Evolutionary conservation across 1,284 basidiomycete genomes (phyloP).

Genomic region (Puccinia coronata): DNA sequence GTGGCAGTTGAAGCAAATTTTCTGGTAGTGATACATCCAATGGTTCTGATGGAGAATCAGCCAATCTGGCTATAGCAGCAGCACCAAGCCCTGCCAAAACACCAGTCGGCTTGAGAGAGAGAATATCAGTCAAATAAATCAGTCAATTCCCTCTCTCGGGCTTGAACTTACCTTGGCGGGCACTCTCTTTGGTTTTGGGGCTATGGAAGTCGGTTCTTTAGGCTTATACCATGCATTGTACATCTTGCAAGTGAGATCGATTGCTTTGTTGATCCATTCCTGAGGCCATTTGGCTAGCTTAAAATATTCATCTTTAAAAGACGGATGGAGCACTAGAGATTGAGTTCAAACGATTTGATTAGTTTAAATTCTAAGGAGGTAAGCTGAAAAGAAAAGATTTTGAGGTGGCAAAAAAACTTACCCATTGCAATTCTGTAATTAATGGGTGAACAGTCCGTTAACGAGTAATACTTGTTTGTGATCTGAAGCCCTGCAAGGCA

Average conservation of each 20-base stretch:
- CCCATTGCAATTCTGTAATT: slow-evolving; percentile 9
- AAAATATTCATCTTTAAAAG: slow-evolving; percentile 15
- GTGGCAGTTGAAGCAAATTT: too few relatives aligned
- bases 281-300: slow-evolving; percentile 7
- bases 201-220: neutral
- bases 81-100: slow-evolving; percentile 5
- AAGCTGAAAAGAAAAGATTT: neutral
- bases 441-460: neutral
- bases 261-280: slow-evolving; percentile 6
- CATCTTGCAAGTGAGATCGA: neutral
- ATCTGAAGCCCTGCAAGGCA: neutral
- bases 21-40: too few relatives aligned
- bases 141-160: neutral
- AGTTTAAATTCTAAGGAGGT: neutral
- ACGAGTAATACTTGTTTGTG: slow-evolving; percentile 17
- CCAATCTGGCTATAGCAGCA: neutral
- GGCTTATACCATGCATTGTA: neutral
- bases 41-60: neutral
- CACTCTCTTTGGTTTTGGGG: neutral
- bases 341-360: neutral
- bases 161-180: neutral
- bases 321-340: neutral
- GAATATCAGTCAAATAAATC: neutral
- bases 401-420: neutral
- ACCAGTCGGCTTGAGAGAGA: neutral